Conservation (phyloP, 2,329 filamentous ascomycete species). For the Clarireedia monteithiana region DNA sequence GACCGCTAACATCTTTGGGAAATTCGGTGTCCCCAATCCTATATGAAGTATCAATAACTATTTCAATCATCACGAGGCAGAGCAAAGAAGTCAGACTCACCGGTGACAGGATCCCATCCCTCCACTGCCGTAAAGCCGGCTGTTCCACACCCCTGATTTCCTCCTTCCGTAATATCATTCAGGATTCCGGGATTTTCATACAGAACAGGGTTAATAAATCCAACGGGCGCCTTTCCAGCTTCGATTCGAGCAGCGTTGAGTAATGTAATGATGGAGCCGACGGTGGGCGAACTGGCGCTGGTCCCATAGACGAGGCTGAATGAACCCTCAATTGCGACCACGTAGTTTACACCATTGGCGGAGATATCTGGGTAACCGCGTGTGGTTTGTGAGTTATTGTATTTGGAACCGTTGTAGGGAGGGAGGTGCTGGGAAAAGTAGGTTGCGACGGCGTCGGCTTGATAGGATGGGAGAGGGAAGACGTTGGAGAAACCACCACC, state of each 20-base stretch:
- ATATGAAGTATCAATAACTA: not conserved
- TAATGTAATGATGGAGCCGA: slow-evolving; percentile 44
- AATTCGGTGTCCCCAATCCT: slow-evolving; percentile 9
- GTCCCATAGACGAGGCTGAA: slow-evolving; percentile 42
- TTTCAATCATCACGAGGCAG: not conserved
- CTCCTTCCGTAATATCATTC: slow-evolving; percentile 32
- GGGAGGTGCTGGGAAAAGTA: slow-evolving; percentile 16
- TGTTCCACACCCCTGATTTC: slow-evolving; percentile 33
- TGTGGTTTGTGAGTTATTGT: slow-evolving; percentile 37
- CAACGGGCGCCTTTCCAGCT: slow-evolving; percentile 36
- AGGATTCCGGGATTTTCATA: slow-evolving; percentile 27
- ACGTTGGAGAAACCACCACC: slow-evolving; percentile 62
- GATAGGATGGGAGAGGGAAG: slow-evolving; percentile 40
- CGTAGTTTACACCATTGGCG: slow-evolving; percentile 36
- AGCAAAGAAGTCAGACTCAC: slow-evolving; percentile 7
- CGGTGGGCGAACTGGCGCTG: slow-evolving; percentile 34
- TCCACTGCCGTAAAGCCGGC: slow-evolving; percentile 24
- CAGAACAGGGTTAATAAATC: slow-evolving; percentile 37
- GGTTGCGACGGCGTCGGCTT: slow-evolving; percentile 27
- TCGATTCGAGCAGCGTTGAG: slow-evolving; percentile 54
- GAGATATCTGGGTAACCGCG: slow-evolving; percentile 41
- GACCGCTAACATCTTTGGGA: not conserved
- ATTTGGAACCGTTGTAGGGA: slow-evolving; percentile 32
- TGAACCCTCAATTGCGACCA: slow-evolving; percentile 36
- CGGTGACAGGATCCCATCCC: slow-evolving; percentile 34